Base-by-base conservation (phyloP, 768 basidiomycete species). In the Strobilomyces dryophilus region DNA sequence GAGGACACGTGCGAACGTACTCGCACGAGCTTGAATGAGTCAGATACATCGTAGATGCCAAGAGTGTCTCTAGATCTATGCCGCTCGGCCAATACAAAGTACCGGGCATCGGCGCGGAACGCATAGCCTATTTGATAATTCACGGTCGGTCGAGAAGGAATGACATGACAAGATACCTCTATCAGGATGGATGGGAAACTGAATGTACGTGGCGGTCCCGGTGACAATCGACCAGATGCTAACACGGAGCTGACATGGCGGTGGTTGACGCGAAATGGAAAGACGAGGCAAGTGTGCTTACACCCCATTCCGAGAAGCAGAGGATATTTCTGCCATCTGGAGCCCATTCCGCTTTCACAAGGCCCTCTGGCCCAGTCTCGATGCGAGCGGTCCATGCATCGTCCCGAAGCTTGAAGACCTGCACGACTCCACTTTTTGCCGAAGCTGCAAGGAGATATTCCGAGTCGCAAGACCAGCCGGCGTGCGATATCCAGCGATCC, bases 281-380 rank as follows among this genome's bases (percentile, higher is more conserved):
- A 37, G 31, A 39, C 9, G n/a, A 7, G 31, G 26, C 51, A 55
- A 36, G 40, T 29, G 18, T 20, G 81, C 93, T 75, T 73, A 95
- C 94, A 61, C 89, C 91, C 87, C 91, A 91, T 61, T 94, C 89
- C 4, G 92, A 94, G 70, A 94, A 98, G 63, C 90, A 95, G 29
- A 97, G 71, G 5, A 97, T 75, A 15, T 82, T 83, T 35, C 89
- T 78, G 15, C 92, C 92, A 64, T 88, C 89, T 3, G 87, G 89
- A 0, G 88, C 89, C 94, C 94, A 98, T 63, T 95, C 91, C 17
- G 87, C 90, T 64, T 83, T 90, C 18, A 84, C 79, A 45, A 97
- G 80, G 11, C 94, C 84, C 74, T 95, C 94, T 24, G 84, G 78
- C 26, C 89, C 91, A 8, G 86, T 78, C 58, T 92, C 87, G 55